phyloP scores from a whole-genome alignment of 2,329 filamentous ascomycete species.

The Lasiodiplodia sp. region DNA sequence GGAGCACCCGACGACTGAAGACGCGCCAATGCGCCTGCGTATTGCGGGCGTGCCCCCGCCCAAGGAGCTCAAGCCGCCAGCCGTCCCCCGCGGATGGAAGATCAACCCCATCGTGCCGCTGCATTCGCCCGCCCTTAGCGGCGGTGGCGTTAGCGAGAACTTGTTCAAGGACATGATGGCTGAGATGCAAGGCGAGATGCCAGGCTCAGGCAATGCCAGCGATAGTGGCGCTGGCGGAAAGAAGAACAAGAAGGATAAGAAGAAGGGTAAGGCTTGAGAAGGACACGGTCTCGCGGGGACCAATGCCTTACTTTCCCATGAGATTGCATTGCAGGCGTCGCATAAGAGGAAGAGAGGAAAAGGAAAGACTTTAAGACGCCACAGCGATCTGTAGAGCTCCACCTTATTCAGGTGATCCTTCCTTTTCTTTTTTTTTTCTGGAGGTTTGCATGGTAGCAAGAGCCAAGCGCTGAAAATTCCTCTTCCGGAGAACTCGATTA shows the following conservation, averaged over 20 bases:
- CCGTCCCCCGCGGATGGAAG: conserved; percentile 84
- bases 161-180: conserved; percentile 97
- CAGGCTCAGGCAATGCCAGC: conserved; percentile 37
- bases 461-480: neutral
- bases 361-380: neutral
- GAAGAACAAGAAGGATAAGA: conserved; percentile 48
- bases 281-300: neutral
- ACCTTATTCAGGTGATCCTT: neutral
- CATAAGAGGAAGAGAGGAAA: neutral
- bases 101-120: conserved; percentile 83
- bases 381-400: neutral
- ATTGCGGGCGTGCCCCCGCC: conserved; percentile 76
- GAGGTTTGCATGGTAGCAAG: neutral
- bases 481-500: neutral
- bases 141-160: conserved; percentile 93
- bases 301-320: neutral
- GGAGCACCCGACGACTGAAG: conserved; percentile 77
- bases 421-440: neutral
- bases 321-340: neutral
- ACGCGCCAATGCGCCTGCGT: conserved; percentile 72
- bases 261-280: conserved; percentile 37
- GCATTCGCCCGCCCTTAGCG: conserved; percentile 87
- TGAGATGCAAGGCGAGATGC: conserved; percentile 72
- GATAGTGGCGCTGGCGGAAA: conserved; percentile 37
- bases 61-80: conserved; percentile 71